These are phyloP conservation scores for Pseudozyma flocculosa DNA, from an alignment of 1,284 basidiomycete species.

Conservation along the genomic window DNA sequence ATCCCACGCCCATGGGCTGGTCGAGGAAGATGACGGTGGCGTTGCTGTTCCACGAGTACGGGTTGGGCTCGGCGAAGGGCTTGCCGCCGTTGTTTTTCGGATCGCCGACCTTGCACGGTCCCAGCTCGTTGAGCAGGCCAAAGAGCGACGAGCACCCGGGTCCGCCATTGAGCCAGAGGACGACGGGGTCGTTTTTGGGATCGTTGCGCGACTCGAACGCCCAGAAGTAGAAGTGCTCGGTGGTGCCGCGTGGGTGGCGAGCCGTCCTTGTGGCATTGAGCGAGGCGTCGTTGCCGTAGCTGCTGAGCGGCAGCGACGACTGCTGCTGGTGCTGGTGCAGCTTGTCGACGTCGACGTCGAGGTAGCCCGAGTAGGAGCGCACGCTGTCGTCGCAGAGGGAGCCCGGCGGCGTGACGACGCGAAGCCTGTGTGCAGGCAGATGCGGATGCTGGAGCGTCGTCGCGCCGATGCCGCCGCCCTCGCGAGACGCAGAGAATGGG, in stretches of 20 bases:
- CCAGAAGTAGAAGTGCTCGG: constrained; percentile 58
- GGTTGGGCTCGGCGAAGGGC: constrained; percentile 45
- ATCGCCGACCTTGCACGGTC: constrained; percentile 51
- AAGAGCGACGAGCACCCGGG: constrained; percentile 53
- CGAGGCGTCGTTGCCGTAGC: neutral
- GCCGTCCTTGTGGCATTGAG: neutral
- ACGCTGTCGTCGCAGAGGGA: constrained; percentile 43
- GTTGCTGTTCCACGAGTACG: constrained; percentile 51
- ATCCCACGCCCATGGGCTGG: constrained; percentile 55
- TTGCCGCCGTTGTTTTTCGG: constrained; percentile 21
- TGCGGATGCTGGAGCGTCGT: constrained; percentile 35
- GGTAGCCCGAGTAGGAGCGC: constrained; percentile 52
- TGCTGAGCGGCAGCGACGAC: neutral
- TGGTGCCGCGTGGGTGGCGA: constrained; percentile 35
- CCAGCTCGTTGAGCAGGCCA: constrained; percentile 54
- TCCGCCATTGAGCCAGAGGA: constrained; percentile 56
- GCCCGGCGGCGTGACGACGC: constrained; percentile 37
- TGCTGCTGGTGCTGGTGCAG: constrained; percentile 33
- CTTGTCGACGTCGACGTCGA: constrained; percentile 54
- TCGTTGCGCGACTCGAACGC: constrained; percentile 53
- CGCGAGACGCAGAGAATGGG: constrained; percentile 14
- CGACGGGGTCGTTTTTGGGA: constrained; percentile 46
- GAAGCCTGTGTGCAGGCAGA: constrained; percentile 53
- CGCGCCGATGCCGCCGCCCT: neutral
- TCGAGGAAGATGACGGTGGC: constrained; percentile 55